Conservation (phyloP, 2,329 filamentous ascomycete species). For the Escovopsis sp. region DNA sequence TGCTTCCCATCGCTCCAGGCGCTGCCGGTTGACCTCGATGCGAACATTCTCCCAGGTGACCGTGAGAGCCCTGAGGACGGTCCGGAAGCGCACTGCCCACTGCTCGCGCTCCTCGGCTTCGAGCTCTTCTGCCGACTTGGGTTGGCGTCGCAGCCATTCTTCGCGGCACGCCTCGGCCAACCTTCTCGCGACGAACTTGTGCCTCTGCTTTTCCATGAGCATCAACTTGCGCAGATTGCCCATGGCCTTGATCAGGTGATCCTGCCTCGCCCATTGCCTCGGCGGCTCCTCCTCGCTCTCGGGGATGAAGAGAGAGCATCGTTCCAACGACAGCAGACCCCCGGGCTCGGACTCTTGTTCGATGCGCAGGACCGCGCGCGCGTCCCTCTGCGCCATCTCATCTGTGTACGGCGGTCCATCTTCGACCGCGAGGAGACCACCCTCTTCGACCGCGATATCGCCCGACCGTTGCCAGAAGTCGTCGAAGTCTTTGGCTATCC, state of each 20-base stretch:
- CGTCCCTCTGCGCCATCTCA: slow-evolving; percentile 53
- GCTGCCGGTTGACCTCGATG: slow-evolving; percentile 43
- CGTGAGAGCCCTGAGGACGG: slow-evolving; percentile 44
- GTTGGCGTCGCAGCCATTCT: slow-evolving; percentile 58
- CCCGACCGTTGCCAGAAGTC: slow-evolving; percentile 41
- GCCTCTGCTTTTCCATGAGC: slow-evolving; percentile 61
- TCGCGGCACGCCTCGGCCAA: slow-evolving; percentile 66
- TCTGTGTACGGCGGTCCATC: slow-evolving; percentile 43
- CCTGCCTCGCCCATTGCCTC: slow-evolving; percentile 70
- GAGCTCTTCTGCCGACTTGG: slow-evolving; percentile 66
- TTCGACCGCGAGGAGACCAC: slow-evolving; percentile 39
- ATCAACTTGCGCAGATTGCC: slow-evolving; percentile 70
- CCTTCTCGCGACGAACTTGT: slow-evolving; percentile 62
- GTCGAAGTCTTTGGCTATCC: slow-evolving; percentile 38
- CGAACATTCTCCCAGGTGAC: slow-evolving; percentile 52
- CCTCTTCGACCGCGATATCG: slow-evolving; percentile 39
- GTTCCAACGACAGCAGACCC: slow-evolving; percentile 55
- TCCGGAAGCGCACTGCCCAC: slow-evolving; percentile 54
- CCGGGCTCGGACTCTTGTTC: slow-evolving; percentile 61
- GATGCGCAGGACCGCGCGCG: slow-evolving; percentile 51
- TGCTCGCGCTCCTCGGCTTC: slow-evolving; percentile 60
- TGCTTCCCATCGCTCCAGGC: slow-evolving; percentile 48
- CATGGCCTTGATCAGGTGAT: slow-evolving; percentile 70
- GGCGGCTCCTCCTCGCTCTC: slow-evolving; percentile 60
- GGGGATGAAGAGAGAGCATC: slow-evolving; percentile 58